Conservation (phyloP, 2,329 filamentous ascomycete species). For the Bipolaris cookei region DNA sequence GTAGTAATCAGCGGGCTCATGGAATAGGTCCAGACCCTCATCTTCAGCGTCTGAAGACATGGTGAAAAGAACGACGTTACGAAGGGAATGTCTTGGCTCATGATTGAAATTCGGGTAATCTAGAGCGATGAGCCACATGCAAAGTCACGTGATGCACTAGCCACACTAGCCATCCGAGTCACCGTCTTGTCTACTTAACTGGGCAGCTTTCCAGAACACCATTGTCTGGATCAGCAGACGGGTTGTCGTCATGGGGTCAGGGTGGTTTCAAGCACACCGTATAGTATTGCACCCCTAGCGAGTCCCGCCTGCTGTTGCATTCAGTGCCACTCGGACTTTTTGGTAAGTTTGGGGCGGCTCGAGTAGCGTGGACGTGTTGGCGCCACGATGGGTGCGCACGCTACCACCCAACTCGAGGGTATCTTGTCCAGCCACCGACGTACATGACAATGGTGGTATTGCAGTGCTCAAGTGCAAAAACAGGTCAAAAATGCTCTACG, state of each 20-base stretch:
- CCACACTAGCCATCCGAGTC: not conserved
- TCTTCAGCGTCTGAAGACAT: slow-evolving; percentile 45
- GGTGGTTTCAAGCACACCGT: not conserved
- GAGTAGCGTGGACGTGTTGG: slow-evolving; percentile 1
- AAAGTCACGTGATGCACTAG: slow-evolving; percentile 16
- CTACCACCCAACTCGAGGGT: not conserved
- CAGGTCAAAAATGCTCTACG: slow-evolving; percentile 16
- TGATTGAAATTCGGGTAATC: slow-evolving; percentile 27
- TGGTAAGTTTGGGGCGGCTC: not conserved
- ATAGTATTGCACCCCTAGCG: slow-evolving; percentile 7
- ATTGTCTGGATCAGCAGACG: slow-evolving; percentile 6
- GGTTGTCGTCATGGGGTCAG: slow-evolving; percentile 15
- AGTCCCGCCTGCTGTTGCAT: slow-evolving; percentile 13
- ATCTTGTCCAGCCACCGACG: not conserved
- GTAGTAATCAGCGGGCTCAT: slow-evolving; percentile 82
- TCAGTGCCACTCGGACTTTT: slow-evolving; percentile 6
- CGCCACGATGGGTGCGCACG: not conserved
- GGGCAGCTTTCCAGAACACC: slow-evolving; percentile 17
- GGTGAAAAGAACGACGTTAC: slow-evolving; percentile 19
- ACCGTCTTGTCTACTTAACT: slow-evolving; percentile 12
- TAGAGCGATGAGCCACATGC: slow-evolving; percentile 15
- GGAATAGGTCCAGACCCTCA: slow-evolving; percentile 66
- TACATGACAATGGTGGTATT: slow-evolving; percentile 14
- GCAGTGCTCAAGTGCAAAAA: slow-evolving; percentile 15
- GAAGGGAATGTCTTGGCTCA: slow-evolving; percentile 22